Evolutionary conservation across 768 basidiomycete genomes (phyloP).

Genomic region (Mycena vitilis): DNA sequence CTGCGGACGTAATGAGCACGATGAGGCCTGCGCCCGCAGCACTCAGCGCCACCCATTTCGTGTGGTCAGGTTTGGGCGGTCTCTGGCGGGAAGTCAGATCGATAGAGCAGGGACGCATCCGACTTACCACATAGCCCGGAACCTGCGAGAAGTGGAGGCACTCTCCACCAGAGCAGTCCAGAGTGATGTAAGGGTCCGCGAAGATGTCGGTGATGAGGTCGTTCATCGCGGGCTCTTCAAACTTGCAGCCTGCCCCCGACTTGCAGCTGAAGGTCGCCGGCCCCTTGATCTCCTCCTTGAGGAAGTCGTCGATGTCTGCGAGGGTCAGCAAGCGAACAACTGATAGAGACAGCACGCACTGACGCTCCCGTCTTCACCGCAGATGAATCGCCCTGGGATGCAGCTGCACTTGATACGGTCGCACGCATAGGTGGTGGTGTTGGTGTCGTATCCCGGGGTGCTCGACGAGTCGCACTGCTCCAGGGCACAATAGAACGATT

Average conservation of each 20-base stretch:
- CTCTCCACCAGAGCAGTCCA: slow-evolving; percentile 90
- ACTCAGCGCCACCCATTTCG: slow-evolving; percentile 85
- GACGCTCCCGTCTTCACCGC: slow-evolving; percentile 94
- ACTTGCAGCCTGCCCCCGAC: slow-evolving; percentile 79
- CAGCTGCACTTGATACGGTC: slow-evolving; percentile 90
- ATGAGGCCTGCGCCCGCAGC: slow-evolving; percentile 81
- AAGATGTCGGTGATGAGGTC: slow-evolving; percentile 93
- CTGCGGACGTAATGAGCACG: slow-evolving; percentile 73
- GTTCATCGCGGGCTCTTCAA: slow-evolving; percentile 98
- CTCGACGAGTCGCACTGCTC: slow-evolving; percentile 69
- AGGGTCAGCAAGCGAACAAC: neutral
- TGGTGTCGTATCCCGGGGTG: slow-evolving; percentile 67
- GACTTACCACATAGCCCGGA: slow-evolving; percentile 85
- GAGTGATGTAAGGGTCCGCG: slow-evolving; percentile 89
- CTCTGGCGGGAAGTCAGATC: slow-evolving; percentile 51
- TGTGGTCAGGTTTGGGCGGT: slow-evolving; percentile 88
- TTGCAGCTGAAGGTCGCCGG: slow-evolving; percentile 89
- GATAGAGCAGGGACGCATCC: neutral
- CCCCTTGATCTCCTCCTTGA: slow-evolving; percentile 89
- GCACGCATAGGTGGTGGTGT: slow-evolving; percentile 84
- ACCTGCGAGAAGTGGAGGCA: slow-evolving; percentile 95
- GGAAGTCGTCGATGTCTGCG: slow-evolving; percentile 93
- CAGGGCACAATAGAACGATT: slow-evolving; percentile 96
- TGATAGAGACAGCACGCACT: slow-evolving; percentile 63
- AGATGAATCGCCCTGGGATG: slow-evolving; percentile 94